Conservation (phyloP, 352 stramenopile genomes). For the Aphanomyces invadans region DNA sequence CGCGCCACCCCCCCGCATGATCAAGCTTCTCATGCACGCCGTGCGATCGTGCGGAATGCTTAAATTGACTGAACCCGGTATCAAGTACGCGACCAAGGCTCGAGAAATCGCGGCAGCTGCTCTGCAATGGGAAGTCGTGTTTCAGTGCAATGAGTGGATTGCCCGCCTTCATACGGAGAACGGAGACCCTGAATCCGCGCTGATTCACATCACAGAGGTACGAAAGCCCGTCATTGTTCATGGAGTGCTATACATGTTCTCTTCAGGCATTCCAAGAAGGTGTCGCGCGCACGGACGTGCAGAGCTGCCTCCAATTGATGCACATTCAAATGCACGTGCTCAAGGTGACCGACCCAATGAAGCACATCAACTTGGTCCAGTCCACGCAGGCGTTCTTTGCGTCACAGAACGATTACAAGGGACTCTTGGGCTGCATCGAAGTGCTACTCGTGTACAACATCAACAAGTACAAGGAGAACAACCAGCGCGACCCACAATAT, state of each 20-base stretch:
- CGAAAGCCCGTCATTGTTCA: too few relatives aligned
- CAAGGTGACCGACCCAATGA: conserved; percentile 25
- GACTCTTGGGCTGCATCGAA: conserved; percentile 21
- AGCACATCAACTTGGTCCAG: conserved; percentile 25
- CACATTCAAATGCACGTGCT: conserved; percentile 25
- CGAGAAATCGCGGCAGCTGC: conserved; percentile 17
- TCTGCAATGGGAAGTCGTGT: conserved; percentile 20
- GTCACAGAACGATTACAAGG: conserved; percentile 24
- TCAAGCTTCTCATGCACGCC: conserved; percentile 24
- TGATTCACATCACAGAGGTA: conserved; percentile 23
- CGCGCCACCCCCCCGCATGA: conserved; percentile 19
- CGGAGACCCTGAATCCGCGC: conserved; percentile 11
- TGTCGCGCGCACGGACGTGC: conserved; percentile 6
- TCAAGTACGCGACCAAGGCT: conserved; percentile 21
- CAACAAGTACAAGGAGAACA: conserved; percentile 2
- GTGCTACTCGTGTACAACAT: conserved; percentile 14
- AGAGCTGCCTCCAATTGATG: conserved; percentile 12
- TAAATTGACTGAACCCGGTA: conserved; percentile 19
- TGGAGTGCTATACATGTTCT: too few relatives aligned
- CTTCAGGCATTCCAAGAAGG: conserved; percentile 25
- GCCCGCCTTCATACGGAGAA: conserved; percentile 21
- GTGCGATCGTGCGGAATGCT: conserved; percentile 22
- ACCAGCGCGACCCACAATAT: not conserved
- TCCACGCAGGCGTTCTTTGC: conserved; percentile 21
- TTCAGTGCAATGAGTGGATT: conserved; percentile 26